Evolutionary conservation across 192 early-diverging fungal genomes (phyloP).

Genomic region (Linnemannia zychae): DNA sequence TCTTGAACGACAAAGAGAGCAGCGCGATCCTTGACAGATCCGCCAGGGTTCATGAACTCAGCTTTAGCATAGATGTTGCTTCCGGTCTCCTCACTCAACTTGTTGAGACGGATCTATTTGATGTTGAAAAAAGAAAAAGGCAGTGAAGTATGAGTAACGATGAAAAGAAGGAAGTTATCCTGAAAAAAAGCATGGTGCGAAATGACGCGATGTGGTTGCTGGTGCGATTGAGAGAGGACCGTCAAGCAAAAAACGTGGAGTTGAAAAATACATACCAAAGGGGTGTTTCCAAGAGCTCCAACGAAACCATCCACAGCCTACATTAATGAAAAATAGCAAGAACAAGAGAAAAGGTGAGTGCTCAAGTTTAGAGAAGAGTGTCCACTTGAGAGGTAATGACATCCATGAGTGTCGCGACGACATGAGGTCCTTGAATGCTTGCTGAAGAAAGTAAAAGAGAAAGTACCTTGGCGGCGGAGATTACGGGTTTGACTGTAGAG

Average conservation of each 20-base stretch:
- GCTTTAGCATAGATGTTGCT: slow-evolving; percentile 94
- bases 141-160: neutral
- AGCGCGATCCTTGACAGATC: slow-evolving; percentile 97
- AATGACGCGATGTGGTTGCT: slow-evolving; percentile 4
- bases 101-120: slow-evolving; percentile 76
- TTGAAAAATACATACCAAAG: slow-evolving; percentile 71
- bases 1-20: slow-evolving; percentile 95
- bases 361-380: neutral
- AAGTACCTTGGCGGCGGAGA: slow-evolving; percentile 46
- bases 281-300: slow-evolving; percentile 93
- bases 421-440: neutral
- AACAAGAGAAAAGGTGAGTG: neutral
- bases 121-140: neutral
- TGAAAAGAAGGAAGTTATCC: neutral
- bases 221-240: neutral
- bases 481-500: slow-evolving; percentile 47
- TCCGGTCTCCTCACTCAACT: slow-evolving; percentile 81
- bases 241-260: neutral
- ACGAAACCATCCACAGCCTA: slow-evolving; percentile 80
- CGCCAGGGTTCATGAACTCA: slow-evolving; percentile 98
- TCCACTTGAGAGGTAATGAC: neutral
- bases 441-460: neutral
- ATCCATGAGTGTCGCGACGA: neutral
- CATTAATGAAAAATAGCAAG: neutral
- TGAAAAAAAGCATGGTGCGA: neutral